phyloP scores from a whole-genome alignment of 2,329 filamentous ascomycete species.

The Aspergillus phoenicis region DNA sequence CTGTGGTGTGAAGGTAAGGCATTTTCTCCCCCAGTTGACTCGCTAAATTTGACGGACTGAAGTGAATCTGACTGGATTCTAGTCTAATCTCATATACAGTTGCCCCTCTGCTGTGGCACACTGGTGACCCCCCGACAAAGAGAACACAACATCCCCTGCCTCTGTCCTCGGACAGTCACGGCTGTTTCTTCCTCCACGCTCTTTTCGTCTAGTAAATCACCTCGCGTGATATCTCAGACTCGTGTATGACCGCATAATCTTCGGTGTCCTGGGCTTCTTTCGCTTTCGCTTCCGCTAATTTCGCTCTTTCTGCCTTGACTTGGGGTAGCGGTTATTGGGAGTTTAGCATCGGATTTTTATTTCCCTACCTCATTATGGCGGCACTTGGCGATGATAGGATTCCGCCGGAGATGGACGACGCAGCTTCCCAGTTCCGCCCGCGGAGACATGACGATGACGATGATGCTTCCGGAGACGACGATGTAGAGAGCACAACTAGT shows the following conservation, averaged over 20 bases:
- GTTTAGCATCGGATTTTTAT: slow-evolving; percentile 75
- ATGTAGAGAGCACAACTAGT: slow-evolving; percentile 75
- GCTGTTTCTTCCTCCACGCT: slow-evolving; percentile 30
- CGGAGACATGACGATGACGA: slow-evolving; percentile 85
- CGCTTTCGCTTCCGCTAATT: slow-evolving; percentile 1
- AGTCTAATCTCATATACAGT: slow-evolving; percentile 27
- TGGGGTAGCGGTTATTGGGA: slow-evolving; percentile 63
- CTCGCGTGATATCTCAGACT: slow-evolving; percentile 1
- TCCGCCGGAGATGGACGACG: slow-evolving; percentile 75
- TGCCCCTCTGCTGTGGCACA: slow-evolving; percentile 38
- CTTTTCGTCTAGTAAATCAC: slow-evolving; percentile 21
- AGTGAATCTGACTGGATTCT: slow-evolving; percentile 1
- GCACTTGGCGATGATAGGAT: slow-evolving; percentile 74
- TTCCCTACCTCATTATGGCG: slow-evolving; percentile 83
- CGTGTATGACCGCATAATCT: slow-evolving; percentile 11
- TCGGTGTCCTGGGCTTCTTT: slow-evolving; percentile 6
- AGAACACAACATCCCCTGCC: slow-evolving; percentile 18
- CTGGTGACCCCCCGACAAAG: slow-evolving; percentile 21
- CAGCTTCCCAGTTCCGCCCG: slow-evolving; percentile 60
- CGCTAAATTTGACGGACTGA: slow-evolving; percentile 14
- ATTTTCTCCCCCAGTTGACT: neutral
- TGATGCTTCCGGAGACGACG: slow-evolving; percentile 88
- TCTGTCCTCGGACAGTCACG: slow-evolving; percentile 21
- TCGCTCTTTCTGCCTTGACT: neutral
- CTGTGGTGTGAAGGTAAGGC: slow-evolving; percentile 13